Base-by-base conservation (phyloP, 75 land plant genomes). In the Pinus albicaulis region DNA sequence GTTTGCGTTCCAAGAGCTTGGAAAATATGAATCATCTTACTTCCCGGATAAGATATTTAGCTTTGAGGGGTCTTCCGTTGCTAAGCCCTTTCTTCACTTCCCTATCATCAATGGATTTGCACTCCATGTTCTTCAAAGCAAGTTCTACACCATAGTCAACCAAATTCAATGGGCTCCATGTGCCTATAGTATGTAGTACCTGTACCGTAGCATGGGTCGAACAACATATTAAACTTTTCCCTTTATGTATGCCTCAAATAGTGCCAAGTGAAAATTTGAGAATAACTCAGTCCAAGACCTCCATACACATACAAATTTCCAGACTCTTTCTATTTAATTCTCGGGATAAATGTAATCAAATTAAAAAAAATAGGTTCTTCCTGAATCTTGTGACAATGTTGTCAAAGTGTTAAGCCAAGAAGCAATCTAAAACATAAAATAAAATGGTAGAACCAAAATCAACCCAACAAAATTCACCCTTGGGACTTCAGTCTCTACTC, bases 391-490 rank as follows among this genome's bases (percentile, higher is more conserved):
- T 38, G 36, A 53, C 96, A 48, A 26, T 17, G 75, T 68, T 63
- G 56, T 25, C 41, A 78, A 22, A 65, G 28, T 71, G 55, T 75
- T 62, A 80, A 94, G 78, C 95, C 95, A 92, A 26, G 36, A 11
- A 20, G 75, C 79, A 55, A 94, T 59, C 72, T 88, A 85, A 52
- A 31, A 83, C 85, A 76, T 88, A 88, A 84, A 94, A 86, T 20
- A 92, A 77, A 57, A 94, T 36, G 28, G 77, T 53, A 10, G 85
- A 79, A 61, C 99, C 98, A 71, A 81, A 84, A 83, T 94, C 98
- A 22, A 92, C 86, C 98, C 98, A 97, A 72, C 99, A 97, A 81
- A 95, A 97, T 70, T 76, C 86, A 55, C 91, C 91, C 17, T 80
- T 77, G 57, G 87, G 82, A 41, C 60, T 73, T 15, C 86, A 85